Evolutionary conservation across 1,284 basidiomycete species (phyloP).

Genomic region (Inonotus obliquus): DNA sequence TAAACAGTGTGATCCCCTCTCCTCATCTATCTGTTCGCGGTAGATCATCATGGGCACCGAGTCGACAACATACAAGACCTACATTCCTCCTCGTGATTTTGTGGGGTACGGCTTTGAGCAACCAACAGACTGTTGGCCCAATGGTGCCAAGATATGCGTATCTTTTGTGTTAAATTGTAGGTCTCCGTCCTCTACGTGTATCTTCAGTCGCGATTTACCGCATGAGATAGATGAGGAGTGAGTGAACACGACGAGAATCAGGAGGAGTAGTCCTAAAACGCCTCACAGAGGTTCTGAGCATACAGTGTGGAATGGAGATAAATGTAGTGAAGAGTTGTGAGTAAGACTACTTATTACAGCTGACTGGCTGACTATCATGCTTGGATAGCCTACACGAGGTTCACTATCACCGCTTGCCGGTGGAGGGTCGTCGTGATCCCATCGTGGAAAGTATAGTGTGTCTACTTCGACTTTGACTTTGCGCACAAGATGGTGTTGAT

Average conservation of each 20-base stretch:
- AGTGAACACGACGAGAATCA: background rate
- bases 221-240: background rate
- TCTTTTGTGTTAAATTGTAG: slow-evolving; percentile 34
- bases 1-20: background rate
- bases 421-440: background rate
- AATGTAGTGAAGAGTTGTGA: background rate
- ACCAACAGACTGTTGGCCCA: slow-evolving; percentile 33
- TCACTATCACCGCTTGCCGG: background rate
- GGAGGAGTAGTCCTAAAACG: background rate
- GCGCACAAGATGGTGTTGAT: too few relatives aligned
- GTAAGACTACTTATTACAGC: background rate
- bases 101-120: slow-evolving; percentile 31
- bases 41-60: background rate
- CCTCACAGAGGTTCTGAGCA: background rate
- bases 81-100: slow-evolving; percentile 23
- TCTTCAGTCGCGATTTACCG: background rate
- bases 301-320: slow-evolving; percentile 2
- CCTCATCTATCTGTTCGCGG: background rate
- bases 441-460: slow-evolving; percentile 4
- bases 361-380: background rate
- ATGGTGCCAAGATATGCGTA: slow-evolving; percentile 30
- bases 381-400: background rate
- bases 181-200: slow-evolving; percentile 27
- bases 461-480: background rate
- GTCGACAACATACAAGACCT: slow-evolving; percentile 1